A percentile compares a stretch with the other conserved stretches of the same genome.
These are phyloP conservation scores for Coleophoma crateriformis DNA, from an alignment of 2,329 filamentous ascomycete species.

Conservation along the genomic window DNA sequence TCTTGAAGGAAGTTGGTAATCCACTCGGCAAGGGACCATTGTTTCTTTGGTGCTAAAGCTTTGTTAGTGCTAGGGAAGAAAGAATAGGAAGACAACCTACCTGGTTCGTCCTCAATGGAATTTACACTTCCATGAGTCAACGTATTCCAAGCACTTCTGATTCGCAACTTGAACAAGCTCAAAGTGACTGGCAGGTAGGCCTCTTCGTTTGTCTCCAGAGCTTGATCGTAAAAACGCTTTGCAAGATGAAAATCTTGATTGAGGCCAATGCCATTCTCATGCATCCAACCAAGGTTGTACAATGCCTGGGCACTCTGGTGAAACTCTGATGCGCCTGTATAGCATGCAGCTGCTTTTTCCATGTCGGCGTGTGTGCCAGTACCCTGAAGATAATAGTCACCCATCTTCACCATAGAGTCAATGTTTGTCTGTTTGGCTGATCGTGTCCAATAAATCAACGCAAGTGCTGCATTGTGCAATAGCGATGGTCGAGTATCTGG, in stretches of 20 bases:
- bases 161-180: conserved; percentile 76
- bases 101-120: conserved; percentile 82
- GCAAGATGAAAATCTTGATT: conserved; percentile 96
- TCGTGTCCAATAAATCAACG: conserved; percentile 86
- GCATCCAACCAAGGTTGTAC: conserved; percentile 99
- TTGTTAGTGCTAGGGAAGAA: too few relatives aligned
- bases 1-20: conserved; percentile 77
- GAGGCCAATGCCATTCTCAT: conserved; percentile 90
- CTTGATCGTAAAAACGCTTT: conserved; percentile 92
- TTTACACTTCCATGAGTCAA: conserved; percentile 88
- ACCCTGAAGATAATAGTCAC: conserved; percentile 89
- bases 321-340: conserved; percentile 85
- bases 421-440: conserved; percentile 91
- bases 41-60: conserved; percentile 56
- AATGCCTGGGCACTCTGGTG: conserved; percentile 90
- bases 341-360: conserved; percentile 88
- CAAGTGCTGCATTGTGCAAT: conserved; percentile 47
- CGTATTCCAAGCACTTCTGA: conserved; percentile 90
- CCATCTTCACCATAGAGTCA: conserved; percentile 95
- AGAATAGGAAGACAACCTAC: conserved; percentile 43
- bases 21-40: conserved; percentile 82
- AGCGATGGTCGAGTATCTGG: conserved; percentile 31
- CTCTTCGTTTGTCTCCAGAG: conserved; percentile 84
- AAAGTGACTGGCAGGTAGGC: conserved; percentile 91
- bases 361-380: conserved; percentile 67